Percentiles rank a stretch among this genome's conserved stretches.
Evolutionary conservation across 306 rosid species (phyloP).

Genomic region (Fagus crenata): DNA sequence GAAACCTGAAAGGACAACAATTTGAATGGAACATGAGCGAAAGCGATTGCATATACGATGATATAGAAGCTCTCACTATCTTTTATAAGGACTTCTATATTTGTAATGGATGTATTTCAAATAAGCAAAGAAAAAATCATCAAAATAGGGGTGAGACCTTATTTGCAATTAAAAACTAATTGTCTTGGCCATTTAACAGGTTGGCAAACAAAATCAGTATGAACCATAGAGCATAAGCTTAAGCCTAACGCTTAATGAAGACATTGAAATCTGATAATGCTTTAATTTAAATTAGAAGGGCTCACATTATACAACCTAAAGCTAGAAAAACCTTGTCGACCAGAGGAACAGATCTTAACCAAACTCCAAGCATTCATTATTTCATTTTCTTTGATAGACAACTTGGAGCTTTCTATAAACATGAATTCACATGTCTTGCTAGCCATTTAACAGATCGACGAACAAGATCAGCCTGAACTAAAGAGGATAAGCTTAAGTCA

Average conservation of each 20-base stretch:
- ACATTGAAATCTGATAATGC: background rate
- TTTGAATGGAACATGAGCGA: slow-evolving; percentile 11
- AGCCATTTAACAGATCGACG: background rate
- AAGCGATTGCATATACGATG: background rate
- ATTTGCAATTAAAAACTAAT: background rate
- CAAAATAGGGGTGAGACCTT: background rate
- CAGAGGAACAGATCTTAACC: slow-evolving; percentile 1
- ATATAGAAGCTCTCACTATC: background rate
- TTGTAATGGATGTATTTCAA: background rate
- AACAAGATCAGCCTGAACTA: background rate
- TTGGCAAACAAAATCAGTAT: background rate
- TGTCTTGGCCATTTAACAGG: background rate
- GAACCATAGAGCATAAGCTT: background rate
- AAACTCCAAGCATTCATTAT: background rate
- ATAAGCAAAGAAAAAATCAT: background rate
- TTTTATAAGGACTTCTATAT: background rate
- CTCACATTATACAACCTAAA: background rate
- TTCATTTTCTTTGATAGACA: background rate
- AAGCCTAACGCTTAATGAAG: background rate
- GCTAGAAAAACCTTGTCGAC: background rate
- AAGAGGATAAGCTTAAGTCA: background rate
- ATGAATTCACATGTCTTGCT: no score
- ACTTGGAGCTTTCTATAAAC: no score
- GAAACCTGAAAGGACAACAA: slow-evolving; percentile 65
- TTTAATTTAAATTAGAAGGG: background rate